phyloP scores from a whole-genome alignment of 768 basidiomycete genomes.

The Leccinum arenicola region DNA sequence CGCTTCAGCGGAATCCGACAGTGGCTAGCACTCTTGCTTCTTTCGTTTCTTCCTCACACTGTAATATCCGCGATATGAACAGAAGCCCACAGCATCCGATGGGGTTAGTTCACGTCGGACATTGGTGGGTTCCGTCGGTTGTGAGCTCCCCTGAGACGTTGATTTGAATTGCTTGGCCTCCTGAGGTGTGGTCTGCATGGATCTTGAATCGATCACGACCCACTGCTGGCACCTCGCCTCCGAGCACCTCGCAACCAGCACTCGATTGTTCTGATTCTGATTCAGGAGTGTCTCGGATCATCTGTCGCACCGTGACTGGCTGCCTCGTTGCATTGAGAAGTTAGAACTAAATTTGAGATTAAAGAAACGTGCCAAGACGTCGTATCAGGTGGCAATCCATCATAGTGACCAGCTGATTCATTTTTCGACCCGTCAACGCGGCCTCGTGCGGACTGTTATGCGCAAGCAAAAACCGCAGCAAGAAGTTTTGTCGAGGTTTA shows the following conservation, averaged over 20 bases:
- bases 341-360: neutral
- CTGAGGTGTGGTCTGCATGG: too few relatives aligned
- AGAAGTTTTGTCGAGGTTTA: neutral
- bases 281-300: neutral
- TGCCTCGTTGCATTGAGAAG: neutral
- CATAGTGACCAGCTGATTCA: too few relatives aligned
- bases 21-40: neutral
- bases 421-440: too few relatives aligned
- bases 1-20: neutral
- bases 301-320: neutral
- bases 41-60: neutral
- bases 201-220: neutral
- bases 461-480: neutral
- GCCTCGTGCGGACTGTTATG: neutral
- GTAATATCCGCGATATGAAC: neutral
- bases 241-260: neutral
- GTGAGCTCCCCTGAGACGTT: neutral
- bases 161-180: neutral
- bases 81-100: neutral
- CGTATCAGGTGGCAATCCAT: neutral
- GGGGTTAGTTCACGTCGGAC: neutral
- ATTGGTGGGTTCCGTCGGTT: neutral
- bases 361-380: neutral
- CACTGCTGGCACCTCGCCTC: neutral
- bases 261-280: too few relatives aligned